These are phyloP conservation scores for Trypanosoma mega DNA, from an alignment of 208 protist genomes.

Conservation along the genomic window DNA sequence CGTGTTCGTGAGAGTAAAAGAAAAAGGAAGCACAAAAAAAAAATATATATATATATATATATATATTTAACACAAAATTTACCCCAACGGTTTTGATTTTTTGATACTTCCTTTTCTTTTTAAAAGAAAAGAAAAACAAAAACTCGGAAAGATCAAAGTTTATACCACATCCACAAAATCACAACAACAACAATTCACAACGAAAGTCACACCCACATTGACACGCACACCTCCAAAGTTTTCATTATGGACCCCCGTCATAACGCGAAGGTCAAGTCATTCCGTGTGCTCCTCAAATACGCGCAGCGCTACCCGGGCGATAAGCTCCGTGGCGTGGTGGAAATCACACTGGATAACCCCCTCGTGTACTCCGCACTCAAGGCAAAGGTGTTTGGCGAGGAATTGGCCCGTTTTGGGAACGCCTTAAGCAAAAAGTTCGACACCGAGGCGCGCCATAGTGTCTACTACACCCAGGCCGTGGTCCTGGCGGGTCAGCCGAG, in stretches of 20 bases:
- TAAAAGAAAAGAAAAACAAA: constrained; percentile 4
- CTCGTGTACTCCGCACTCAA: constrained; percentile 38
- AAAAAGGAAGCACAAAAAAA: constrained; percentile 5
- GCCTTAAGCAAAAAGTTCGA: constrained; percentile 31
- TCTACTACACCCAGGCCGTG: constrained; percentile 59
- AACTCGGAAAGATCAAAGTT: no score
- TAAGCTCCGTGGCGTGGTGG: constrained; percentile 44
- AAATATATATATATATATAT: constrained; percentile 11
- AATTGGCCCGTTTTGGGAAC: constrained; percentile 32
- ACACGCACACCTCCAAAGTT: no score
- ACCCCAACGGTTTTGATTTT: neutral
- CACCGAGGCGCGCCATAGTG: constrained; percentile 34
- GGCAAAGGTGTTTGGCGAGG: constrained; percentile 33
- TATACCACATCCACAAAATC: no score
- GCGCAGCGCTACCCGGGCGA: constrained; percentile 48
- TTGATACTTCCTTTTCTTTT: no score
- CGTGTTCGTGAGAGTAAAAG: neutral
- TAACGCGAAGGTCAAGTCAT: constrained; percentile 24
- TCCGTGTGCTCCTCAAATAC: constrained; percentile 36
- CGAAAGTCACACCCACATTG: no score
- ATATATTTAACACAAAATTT: constrained; percentile 1
- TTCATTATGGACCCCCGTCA: no score
- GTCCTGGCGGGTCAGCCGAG: constrained; percentile 20
- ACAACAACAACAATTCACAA: no score
- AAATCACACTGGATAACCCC: constrained; percentile 35